phyloP scores from a whole-genome alignment of 495 filamentous ascomycete genomes.

The Trichoderma gamsii region DNA sequence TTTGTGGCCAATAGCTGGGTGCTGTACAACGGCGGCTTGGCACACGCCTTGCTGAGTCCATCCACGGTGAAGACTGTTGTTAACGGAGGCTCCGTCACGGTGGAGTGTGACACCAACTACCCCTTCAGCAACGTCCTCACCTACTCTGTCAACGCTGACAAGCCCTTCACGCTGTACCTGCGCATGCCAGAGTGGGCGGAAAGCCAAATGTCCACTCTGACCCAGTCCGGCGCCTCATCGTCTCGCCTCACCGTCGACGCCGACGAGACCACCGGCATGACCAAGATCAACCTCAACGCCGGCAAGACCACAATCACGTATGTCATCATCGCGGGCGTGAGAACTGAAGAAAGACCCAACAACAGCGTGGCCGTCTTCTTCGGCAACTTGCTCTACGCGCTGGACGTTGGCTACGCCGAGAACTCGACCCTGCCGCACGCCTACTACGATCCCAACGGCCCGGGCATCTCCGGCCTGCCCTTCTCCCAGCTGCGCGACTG shows the following conservation, averaged over 20 bases:
- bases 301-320: constrained; percentile 27
- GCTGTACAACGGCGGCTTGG: constrained; percentile 31
- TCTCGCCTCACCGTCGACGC: constrained; percentile 26
- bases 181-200: constrained; percentile 45
- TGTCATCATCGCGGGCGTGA: constrained; percentile 25
- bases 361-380: constrained; percentile 49
- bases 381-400: constrained; percentile 51
- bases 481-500: constrained; percentile 33
- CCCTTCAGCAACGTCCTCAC: constrained; percentile 44
- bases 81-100: constrained; percentile 13
- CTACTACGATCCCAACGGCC: constrained; percentile 17
- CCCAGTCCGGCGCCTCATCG: constrained; percentile 22
- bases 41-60: constrained; percentile 39
- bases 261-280: constrained; percentile 28
- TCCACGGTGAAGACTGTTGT: constrained; percentile 25
- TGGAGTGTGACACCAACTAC: constrained; percentile 43
- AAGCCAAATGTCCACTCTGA: constrained; percentile 17
- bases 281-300: constrained; percentile 27
- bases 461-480: constrained; percentile 18
- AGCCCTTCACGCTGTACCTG: constrained; percentile 41
- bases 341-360: constrained; percentile 40
- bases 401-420: constrained; percentile 33
- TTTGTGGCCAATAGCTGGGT: constrained; percentile 37
- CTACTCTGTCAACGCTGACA: constrained; percentile 41
- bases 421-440: constrained; percentile 20